Evolutionary conservation across 2,329 filamentous ascomycete genomes (phyloP), one percentile per base, ranked within the genome.

Genomic region (Emergomyces orientalis): DNA sequence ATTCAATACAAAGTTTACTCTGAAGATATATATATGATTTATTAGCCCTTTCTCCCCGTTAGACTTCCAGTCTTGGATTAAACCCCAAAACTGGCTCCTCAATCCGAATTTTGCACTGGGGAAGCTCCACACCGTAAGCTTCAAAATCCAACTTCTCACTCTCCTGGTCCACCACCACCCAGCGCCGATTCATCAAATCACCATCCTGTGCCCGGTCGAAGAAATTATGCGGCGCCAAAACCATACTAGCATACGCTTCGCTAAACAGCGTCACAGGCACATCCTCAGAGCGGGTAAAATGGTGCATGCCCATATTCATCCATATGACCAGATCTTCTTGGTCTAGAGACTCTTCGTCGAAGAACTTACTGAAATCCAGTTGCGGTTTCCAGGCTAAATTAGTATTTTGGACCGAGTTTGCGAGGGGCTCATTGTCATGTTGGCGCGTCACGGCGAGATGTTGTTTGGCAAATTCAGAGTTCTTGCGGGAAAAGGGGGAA

Each of bases 281-380:
- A 66, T 83, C 81, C 25, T 77, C 78, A 1, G 81, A 80, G 67
- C 82, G 78, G 11, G 82, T 80, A n/a, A 84, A 71, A 68, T 85
- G 83, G 67, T 85, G 82, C 79, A 82, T 84, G 19, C 83, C 83
- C 8, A 82, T 67, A 63, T 82, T 84, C 63, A 84, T 75, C 77
- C 79, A 84, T 14, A 84, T 61, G 2, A 84, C 81, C 13, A 69
- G 45, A 61, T 76, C 75, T 64, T 76, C 72, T 55, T 75, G 74
- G 30, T 77, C 75, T 5, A 78, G 63, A 64, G 69, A 69, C 67
- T 82, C 79, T 19, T 70, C 74, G 65, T 83, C 67, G 61, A 80
- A 76, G 67, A 78, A 78, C 58, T 75, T 73, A 58, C 65, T 63
- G 63, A 81, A 81, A 67, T 80, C 75, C 22, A 79, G 73, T 8